Percentiles rank a stretch among this genome's conserved stretches.
These are phyloP conservation scores for Boletellus ananiceps DNA, from an alignment of 768 basidiomycete species.

Conservation along the genomic window DNA sequence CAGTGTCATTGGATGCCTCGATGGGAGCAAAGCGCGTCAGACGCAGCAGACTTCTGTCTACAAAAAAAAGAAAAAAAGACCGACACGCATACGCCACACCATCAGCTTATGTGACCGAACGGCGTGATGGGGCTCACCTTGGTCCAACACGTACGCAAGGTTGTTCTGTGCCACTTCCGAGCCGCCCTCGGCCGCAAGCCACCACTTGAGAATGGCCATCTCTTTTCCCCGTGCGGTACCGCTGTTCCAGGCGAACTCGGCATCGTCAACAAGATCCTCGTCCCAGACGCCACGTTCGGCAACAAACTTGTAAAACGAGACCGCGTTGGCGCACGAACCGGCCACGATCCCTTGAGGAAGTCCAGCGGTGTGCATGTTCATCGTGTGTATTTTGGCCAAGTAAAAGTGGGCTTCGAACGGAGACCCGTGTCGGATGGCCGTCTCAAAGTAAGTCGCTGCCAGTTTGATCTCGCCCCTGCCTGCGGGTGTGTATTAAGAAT, in stretches of 20 bases:
- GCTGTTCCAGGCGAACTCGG: conserved; percentile 69
- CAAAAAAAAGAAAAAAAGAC: not conserved
- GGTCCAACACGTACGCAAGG: conserved; percentile 86
- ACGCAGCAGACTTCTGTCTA: conserved; percentile 69
- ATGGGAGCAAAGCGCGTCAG: conserved; percentile 64
- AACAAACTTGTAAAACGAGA: conserved; percentile 90
- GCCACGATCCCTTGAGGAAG: conserved; percentile 48
- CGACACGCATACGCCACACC: conserved; percentile 22
- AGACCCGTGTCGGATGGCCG: conserved; percentile 81
- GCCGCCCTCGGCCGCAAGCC: conserved; percentile 90
- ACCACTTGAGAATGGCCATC: conserved; percentile 88
- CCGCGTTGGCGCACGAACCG: conserved; percentile 83
- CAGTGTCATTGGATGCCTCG: conserved; percentile 78
- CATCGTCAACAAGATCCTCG: conserved; percentile 76
- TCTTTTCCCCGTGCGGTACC: conserved; percentile 70
- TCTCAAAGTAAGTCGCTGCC: conserved; percentile 76
- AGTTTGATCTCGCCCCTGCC: conserved; percentile 62
- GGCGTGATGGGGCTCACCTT: conserved; percentile 49
- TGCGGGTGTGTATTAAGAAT: conserved; percentile 23
- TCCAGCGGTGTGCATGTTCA: conserved; percentile 41
- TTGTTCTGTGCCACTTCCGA: conserved; percentile 94
- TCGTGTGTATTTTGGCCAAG: conserved; percentile 75
- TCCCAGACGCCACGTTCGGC: conserved; percentile 88
- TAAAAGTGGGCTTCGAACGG: conserved; percentile 95
- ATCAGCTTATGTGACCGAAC: conserved; percentile 1